phyloP scores from a whole-genome alignment of 1,139 yeast species.

The Trichomonascaceae sp. region DNA sequence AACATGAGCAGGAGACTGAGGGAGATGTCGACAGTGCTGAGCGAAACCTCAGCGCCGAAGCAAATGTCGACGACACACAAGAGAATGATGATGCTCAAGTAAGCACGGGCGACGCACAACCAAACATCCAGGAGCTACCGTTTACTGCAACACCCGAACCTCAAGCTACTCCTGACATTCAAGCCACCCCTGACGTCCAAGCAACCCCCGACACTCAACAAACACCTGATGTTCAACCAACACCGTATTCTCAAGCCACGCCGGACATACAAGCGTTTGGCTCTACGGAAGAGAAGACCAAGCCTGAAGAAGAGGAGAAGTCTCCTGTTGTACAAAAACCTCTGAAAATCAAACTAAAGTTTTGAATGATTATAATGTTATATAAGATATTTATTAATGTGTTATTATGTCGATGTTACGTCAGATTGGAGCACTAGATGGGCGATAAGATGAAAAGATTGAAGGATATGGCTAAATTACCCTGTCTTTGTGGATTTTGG shows the following conservation, averaged over 20 bases:
- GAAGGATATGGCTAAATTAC: neutral
- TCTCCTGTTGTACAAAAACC: neutral
- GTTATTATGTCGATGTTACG: neutral
- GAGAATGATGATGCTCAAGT: too few species aligned
- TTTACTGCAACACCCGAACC: too few species aligned
- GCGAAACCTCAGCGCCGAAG: too few species aligned
- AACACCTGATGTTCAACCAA: too few species aligned
- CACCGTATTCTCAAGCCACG: neutral
- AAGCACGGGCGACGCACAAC: too few species aligned
- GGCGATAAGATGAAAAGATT: too few species aligned
- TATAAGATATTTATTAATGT: slow-evolving; percentile 6
- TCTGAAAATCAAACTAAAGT: slow-evolving; percentile 25
- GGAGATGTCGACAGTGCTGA: neutral
- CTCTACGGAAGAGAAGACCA: neutral
- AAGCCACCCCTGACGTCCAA: too few species aligned
- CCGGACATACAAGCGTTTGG: neutral
- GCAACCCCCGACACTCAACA: neutral
- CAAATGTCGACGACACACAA: too few species aligned
- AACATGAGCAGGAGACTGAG: neutral
- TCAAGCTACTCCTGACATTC: too few species aligned
- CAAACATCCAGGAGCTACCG: too few species aligned
- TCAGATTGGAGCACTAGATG: neutral
- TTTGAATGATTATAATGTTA: slow-evolving; percentile 1
- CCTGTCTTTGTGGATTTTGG: neutral
- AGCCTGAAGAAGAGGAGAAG: neutral